Percentiles rank a stretch among this genome's conserved stretches.
Conservation (phyloP, 2,329 filamentous ascomycete genomes). For the Hysterium pulicare region DNA sequence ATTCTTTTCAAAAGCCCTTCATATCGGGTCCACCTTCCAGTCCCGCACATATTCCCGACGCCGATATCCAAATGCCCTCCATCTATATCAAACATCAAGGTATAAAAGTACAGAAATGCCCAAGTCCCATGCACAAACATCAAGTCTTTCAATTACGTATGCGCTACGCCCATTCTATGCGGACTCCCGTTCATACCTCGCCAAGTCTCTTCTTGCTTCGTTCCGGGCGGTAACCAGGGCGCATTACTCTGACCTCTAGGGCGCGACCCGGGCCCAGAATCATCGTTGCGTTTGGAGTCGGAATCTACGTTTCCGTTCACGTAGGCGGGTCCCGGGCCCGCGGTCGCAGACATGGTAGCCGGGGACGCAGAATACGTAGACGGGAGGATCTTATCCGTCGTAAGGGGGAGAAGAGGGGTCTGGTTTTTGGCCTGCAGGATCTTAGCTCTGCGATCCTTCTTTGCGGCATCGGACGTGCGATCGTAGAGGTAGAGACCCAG, state of each 20-base stretch:
- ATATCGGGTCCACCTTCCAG: too few species aligned
- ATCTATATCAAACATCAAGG: too few species aligned
- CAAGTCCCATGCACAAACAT: too few species aligned
- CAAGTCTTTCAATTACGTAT: too few species aligned
- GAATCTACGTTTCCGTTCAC: constrained; percentile 17
- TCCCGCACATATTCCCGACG: too few species aligned
- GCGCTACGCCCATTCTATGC: too few species aligned
- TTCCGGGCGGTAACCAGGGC: constrained; percentile 71
- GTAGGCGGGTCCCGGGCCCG: constrained; percentile 18
- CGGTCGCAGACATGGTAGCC: constrained; percentile 34
- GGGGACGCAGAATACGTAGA: constrained; percentile 39
- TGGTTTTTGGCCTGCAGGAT: constrained; percentile 60
- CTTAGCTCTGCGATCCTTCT: constrained; percentile 75
- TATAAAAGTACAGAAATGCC: too few species aligned
- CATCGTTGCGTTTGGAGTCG: constrained; percentile 54
- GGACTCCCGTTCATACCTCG: too few species aligned
- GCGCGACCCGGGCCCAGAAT: constrained; percentile 42
- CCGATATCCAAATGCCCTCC: too few species aligned
- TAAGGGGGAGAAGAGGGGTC: constrained; percentile 65
- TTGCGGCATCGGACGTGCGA: constrained; percentile 81
- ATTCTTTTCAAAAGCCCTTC: too few species aligned
- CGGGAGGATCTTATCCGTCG: constrained; percentile 30
- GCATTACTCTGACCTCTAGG: constrained; percentile 39
- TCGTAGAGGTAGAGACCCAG: constrained; percentile 94
- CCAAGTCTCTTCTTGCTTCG: constrained; percentile 86